Evolutionary conservation across 805 yeast genomes (phyloP).

Genomic region (Geotrichum ghanense): DNA sequence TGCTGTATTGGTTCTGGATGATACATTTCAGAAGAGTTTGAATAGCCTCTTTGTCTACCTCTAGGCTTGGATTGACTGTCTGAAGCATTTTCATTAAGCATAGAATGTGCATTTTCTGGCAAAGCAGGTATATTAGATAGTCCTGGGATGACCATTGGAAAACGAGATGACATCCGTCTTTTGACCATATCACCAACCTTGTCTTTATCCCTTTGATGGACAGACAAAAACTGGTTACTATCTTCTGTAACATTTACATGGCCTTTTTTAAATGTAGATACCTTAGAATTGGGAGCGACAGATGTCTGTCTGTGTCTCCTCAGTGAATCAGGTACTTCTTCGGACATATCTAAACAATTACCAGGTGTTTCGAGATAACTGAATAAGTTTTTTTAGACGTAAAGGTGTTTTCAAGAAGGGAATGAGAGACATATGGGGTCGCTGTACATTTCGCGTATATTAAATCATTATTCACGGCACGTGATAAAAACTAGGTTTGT

Average conservation of each 20-base stretch:
- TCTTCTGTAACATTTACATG: conserved; percentile 8
- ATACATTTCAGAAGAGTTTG: background rate
- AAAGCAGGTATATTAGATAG: conserved; percentile 61
- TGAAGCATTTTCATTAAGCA: conserved; percentile 41
- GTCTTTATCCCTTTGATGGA: conserved; percentile 16
- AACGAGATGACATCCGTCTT: conserved; percentile 17
- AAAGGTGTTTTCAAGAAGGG: no score
- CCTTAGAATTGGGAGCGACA: conserved; percentile 9
- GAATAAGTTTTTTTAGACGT: no score
- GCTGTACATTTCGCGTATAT: no score
- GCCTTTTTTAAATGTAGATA: conserved; percentile 5
- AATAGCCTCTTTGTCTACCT: background rate
- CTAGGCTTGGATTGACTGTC: conserved; percentile 2
- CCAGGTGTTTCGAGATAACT: no score
- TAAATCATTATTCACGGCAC: no score
- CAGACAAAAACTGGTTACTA: conserved; percentile 13
- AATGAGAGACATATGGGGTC: no score
- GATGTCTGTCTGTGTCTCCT: conserved; percentile 20
- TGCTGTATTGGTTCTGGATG: background rate
- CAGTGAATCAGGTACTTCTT: conserved; percentile 15
- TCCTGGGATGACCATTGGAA: conserved; percentile 66
- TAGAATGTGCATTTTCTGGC: conserved; percentile 62
- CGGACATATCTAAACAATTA: no score
- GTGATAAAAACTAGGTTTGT: no score
- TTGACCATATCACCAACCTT: conserved; percentile 19